Evolutionary conservation across 345 rosid genomes (phyloP).

Genomic region (Turritis glabra): DNA sequence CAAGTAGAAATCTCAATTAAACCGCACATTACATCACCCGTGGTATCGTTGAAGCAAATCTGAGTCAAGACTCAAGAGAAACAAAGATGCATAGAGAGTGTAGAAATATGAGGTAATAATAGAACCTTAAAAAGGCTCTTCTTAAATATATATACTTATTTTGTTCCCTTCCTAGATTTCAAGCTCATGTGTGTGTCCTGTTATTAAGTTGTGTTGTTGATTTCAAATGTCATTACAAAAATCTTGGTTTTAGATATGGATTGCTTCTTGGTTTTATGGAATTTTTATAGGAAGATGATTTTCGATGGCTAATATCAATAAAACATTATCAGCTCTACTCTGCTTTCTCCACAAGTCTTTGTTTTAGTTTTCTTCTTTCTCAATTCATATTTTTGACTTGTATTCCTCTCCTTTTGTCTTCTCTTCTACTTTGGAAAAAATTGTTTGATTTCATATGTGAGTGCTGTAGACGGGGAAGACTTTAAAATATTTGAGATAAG

Average conservation of each 20-base stretch:
- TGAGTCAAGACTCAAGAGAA: not conserved
- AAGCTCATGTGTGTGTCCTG: not conserved
- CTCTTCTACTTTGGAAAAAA: not conserved
- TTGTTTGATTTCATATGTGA: not conserved
- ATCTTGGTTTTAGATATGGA: constrained; percentile 3
- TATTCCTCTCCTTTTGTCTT: not conserved
- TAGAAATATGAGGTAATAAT: constrained; percentile 1
- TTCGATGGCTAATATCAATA: not conserved
- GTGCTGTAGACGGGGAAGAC: not conserved
- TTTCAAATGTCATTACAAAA: constrained; percentile 2
- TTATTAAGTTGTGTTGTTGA: constrained; percentile 22
- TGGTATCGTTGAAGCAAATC: not conserved
- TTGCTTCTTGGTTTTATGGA: not conserved
- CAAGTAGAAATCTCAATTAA: constrained; percentile 24
- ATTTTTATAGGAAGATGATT: not conserved
- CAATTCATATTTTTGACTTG: constrained; percentile 2
- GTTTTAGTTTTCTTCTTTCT: not conserved
- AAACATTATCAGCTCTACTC: not conserved
- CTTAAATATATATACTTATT: not conserved
- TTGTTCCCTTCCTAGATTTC: not conserved
- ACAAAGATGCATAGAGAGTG: constrained; percentile 24
- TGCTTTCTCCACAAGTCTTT: not conserved
- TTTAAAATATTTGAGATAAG: not conserved
- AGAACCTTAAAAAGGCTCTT: not conserved
- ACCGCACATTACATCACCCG: constrained; percentile 13